These are phyloP conservation scores for Colletotrichum gigasporum DNA, from an alignment of 2,329 filamentous ascomycete species.

Conservation along the genomic window DNA sequence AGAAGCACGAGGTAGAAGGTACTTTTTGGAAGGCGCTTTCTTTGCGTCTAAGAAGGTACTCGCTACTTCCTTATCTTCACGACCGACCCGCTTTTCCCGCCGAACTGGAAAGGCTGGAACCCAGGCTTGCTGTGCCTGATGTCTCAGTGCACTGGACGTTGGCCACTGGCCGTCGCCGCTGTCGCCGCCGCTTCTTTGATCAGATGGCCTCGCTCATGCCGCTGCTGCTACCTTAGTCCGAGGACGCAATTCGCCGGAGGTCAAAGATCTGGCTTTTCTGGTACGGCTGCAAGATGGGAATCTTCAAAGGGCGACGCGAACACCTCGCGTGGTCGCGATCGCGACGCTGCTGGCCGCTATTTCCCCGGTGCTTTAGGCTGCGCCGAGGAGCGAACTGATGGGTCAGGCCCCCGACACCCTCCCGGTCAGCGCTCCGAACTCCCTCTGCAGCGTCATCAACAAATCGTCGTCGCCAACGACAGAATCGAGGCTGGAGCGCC, in stretches of 20 bases:
- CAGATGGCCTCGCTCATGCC: conserved; percentile 31
- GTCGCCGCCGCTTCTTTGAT: conserved; percentile 29
- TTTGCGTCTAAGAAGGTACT: background rate
- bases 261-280: background rate
- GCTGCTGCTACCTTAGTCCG: background rate
- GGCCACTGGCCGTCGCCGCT: conserved; percentile 25
- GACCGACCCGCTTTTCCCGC: conserved; percentile 4
- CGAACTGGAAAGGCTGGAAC: conserved; percentile 27
- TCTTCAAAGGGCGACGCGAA: background rate
- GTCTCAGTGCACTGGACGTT: conserved; percentile 29
- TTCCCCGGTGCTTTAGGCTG: conserved; percentile 9
- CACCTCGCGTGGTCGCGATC: no score
- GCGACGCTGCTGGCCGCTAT: background rate
- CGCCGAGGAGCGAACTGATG: conserved; percentile 17
- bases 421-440: conserved; percentile 21
- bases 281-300: background rate
- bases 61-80: conserved; percentile 1
- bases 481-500: conserved; percentile 7
- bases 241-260: background rate
- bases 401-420: conserved; percentile 15
- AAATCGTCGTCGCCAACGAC: conserved; percentile 28
- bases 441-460: conserved; percentile 4
- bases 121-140: conserved; percentile 22
- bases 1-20: background rate
- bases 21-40: background rate